Evolutionary conservation across 176 grass and related monocot genomes (phyloP), one percentile per base, ranked within the genome.

Genomic region (Typha latifolia): DNA sequence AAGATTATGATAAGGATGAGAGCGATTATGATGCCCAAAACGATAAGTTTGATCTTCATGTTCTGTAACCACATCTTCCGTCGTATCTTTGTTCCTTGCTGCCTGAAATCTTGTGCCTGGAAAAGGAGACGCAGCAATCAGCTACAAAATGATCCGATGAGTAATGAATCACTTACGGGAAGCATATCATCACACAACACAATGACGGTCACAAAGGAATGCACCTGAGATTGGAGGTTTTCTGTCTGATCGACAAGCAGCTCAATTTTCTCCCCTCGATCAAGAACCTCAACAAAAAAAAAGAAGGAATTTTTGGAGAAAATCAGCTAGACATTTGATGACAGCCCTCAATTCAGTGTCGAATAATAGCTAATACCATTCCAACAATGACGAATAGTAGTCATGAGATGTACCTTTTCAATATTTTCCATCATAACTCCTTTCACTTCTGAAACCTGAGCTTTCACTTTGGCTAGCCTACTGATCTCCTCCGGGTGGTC

Each of bases 21-120:
- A 8, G 82, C 87, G n/a, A 81, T 34, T 13, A 85, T 10, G 27
- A 96, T 85, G 68, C 79, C 84, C 2, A 83, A 51, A 2, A 91
- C 82, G 19, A 96, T 88, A 32, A 88, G 43, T 55, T 96, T 91
- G 3, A 96, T 73, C 82, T 96, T 96, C 91, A 91, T 96, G 77
- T 96, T 96, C 67, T 96, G 87, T 0, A 79, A 32, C 91, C 91
- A 96, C 91, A 96, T 96, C 52, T 83, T 96, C 51, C 79, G 86
- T 31, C 84, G 69, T 43, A 91, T 49, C 63, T 77, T 72, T 1
- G 16, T 68, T 4, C 87, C 91, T 24, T 78, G 12, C 9, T 76
- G 77, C 74, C 87, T 87, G 73, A 88, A 96, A 77, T 96, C 82
- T 66, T 48, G 18, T 29, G 91, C 87, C 77, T 90, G 71, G 4